Percentiles rank a stretch among this genome's conserved stretches.
Conservation (phyloP, 208 protist genomes). For the Plasmodiophora brassicae region DNA sequence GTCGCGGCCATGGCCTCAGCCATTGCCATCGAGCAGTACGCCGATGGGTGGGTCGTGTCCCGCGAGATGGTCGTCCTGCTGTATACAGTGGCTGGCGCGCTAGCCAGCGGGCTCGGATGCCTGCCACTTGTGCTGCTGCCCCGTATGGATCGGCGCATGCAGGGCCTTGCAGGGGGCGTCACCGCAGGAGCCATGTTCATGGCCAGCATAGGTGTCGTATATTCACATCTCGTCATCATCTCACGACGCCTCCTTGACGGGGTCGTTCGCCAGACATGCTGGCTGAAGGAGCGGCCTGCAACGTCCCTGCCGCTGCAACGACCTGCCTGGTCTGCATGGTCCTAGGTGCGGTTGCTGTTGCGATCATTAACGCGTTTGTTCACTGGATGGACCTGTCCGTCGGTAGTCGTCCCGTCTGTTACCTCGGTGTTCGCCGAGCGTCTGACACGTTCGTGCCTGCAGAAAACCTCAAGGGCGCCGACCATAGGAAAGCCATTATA, state of each 20-base stretch:
- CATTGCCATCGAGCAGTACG: no score
- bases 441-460: neutral
- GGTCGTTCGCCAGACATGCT: neutral
- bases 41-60: no score
- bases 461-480: neutral
- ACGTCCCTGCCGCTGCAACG: neutral
- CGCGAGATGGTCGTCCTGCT: no score
- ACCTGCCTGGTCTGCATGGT: neutral
- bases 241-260: neutral
- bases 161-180: neutral
- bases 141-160: neutral
- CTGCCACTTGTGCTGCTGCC: neutral
- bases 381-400: neutral
- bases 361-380: neutral
- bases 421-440: neutral
- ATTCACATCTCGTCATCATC: constrained; percentile 6
- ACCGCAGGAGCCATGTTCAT: neutral
- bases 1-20: no score
- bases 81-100: neutral
- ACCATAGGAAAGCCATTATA: neutral
- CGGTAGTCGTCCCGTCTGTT: neutral
- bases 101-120: neutral
- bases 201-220: neutral
- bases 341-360: neutral
- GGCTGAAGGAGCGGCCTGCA: neutral